Base-by-base conservation (phyloP, 2,329 filamentous ascomycete genomes). In the Hortaea sp. region DNA sequence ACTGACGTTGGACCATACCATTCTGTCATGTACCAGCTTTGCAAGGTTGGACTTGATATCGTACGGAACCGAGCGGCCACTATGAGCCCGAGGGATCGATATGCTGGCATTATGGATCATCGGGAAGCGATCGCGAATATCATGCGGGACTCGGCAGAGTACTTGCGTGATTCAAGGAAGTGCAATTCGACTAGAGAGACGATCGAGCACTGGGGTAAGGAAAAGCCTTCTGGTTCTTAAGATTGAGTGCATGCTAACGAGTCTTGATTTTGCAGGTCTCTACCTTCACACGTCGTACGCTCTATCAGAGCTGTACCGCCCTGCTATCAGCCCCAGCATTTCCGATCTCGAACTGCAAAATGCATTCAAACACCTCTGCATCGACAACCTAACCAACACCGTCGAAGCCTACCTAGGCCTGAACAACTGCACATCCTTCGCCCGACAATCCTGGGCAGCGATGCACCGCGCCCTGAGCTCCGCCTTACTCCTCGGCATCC, bases 221-320 rank as follows among this genome's bases (percentile, higher is more conserved):
- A 20, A 4, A 2, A 2, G 4, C 4, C 20, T 2, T 20, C 20
- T 20, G 20, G 20, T 20, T 20, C 20, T 20, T 20, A 20, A 20
- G 20, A 20, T 4, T 4, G 20, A 20, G 2, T 2, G 20, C 20
- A 20, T 20, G 20, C 20, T 20, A 20, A 20, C 20, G 20, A 20
- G 20, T 20, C 4, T 20, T 20, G 20, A 2, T 20, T 5, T 20
- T n/a, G 20, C 37, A 39, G 37, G 20, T 11, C 59, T 81, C 4
- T 79, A 79, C 55, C 63, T 82, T 4, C 78, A 82, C 57, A 74
- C 75, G 13, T 79, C 76, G 6, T 82, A 81, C 59, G 74, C 79
- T 48, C 73, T 73, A 20, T 80, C 78, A 4, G 78, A 81, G 62
- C 72, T 81, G 30, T 81, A 76, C 57, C 72, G 78, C 30, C 77